phyloP scores from a whole-genome alignment of 2,329 filamentous ascomycete genomes.

The Scytalidium sp. region DNA sequence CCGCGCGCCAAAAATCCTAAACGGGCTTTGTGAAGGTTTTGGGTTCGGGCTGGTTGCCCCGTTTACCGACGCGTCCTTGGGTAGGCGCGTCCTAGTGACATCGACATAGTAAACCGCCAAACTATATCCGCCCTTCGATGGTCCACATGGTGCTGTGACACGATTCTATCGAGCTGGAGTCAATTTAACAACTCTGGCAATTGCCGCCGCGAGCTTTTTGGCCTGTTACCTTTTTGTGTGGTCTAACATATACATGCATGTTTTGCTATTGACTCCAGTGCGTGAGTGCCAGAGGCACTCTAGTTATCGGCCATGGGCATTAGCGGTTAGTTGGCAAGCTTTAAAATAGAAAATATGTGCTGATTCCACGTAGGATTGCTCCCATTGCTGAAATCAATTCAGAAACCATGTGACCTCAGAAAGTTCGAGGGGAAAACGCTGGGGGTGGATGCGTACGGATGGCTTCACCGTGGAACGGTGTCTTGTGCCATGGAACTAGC shows the following conservation, averaged over 20 bases:
- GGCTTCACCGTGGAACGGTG: slow-evolving; percentile 91
- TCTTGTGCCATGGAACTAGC: slow-evolving; percentile 90
- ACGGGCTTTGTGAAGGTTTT: not conserved
- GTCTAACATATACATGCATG: slow-evolving; percentile 14
- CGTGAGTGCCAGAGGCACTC: slow-evolving; percentile 12
- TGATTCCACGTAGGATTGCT: slow-evolving; percentile 64
- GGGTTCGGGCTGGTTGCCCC: slow-evolving; percentile 9
- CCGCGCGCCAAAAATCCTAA: slow-evolving; percentile 1
- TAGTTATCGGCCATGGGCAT: slow-evolving; percentile 24
- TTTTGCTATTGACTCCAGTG: slow-evolving; percentile 16
- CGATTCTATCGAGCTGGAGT: not conserved
- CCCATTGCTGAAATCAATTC: slow-evolving; percentile 92
- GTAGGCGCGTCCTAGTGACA: not conserved
- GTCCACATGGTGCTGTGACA: not conserved
- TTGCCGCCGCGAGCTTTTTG: not conserved
- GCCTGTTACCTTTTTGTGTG: not conserved
- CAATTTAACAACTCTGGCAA: not conserved
- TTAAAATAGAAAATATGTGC: not conserved
- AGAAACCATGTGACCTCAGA: slow-evolving; percentile 81
- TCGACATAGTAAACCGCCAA: not conserved
- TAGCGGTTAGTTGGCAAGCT: slow-evolving; percentile 11
- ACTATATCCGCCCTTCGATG: not conserved
- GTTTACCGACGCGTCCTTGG: slow-evolving; percentile 9
- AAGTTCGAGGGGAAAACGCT: slow-evolving; percentile 85
- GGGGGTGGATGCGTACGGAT: slow-evolving; percentile 96